Evolutionary conservation across 176 grass and related monocot genomes (phyloP).

Genomic region (Juncus effusus): DNA sequence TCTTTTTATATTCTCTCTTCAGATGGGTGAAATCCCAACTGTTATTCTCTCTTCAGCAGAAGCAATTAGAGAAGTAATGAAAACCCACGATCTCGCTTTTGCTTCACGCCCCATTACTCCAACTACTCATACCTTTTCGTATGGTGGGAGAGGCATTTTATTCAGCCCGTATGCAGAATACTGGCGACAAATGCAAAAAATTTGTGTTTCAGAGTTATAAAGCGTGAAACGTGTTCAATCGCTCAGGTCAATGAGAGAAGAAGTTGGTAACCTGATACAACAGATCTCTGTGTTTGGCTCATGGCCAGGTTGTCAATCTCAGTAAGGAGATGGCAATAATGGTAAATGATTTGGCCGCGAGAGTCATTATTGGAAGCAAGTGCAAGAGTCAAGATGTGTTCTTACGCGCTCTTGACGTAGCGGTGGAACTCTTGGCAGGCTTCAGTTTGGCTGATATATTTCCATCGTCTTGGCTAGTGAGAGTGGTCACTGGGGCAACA

Average conservation of each 20-base stretch:
- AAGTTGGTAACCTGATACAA: constrained; percentile 28
- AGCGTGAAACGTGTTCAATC: constrained; percentile 26
- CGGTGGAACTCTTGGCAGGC: constrained; percentile 26
- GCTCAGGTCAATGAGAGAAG: constrained; percentile 23
- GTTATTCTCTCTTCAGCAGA: constrained; percentile 29
- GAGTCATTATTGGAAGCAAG: constrained; percentile 29
- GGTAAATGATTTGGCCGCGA: constrained; percentile 23
- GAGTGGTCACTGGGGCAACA: constrained; percentile 16
- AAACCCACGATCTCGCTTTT: constrained; percentile 28
- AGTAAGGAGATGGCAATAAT: constrained; percentile 23
- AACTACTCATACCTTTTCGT: background rate
- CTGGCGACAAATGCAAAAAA: constrained; percentile 35
- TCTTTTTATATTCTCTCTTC: constrained; percentile 26
- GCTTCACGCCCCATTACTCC: background rate
- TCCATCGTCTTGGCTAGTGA: constrained; percentile 32
- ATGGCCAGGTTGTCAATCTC: constrained; percentile 19
- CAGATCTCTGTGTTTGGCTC: background rate
- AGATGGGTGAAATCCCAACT: constrained; percentile 17
- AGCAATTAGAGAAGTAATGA: constrained; percentile 26
- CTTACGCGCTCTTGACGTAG: constrained; percentile 30
- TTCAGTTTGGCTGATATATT: constrained; percentile 44
- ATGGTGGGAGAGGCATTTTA: background rate
- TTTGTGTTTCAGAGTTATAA: constrained; percentile 39
- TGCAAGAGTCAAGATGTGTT: constrained; percentile 28
- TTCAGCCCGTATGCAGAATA: background rate